Base-by-base conservation (phyloP, 352 stramenopile species). In the Phytopythium kandeliae region DNA sequence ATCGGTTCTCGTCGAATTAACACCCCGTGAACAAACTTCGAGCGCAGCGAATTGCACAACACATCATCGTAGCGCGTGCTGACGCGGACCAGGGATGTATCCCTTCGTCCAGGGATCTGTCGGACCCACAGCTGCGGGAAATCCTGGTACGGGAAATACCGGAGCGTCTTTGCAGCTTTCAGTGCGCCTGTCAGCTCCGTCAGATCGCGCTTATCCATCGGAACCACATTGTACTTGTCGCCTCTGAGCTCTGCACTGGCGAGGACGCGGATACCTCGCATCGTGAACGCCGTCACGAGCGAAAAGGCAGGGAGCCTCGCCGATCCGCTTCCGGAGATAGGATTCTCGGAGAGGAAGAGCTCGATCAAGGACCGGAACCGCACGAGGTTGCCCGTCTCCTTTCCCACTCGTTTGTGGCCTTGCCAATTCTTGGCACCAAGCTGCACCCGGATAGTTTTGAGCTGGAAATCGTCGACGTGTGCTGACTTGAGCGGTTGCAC, bases 371-470 rank as follows among this genome's bases (percentile, higher is more conserved):
- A 65, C 2, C 75, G 80, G 25, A 91, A 88, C 2, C 63, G 65
- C 15, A 75, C 69, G 11, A 89, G 55, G 3, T 70, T 44, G 0
- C 63, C 46, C 1, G 78, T 63, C 40, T 89, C 69, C 55, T 85
- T 81, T 3, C 57, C 61, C 25, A 91, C 48, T 8, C 80, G 65
- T 38, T 88, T 89, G 45, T 82, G 74, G 7, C 80, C 80, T 33
- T 74, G 73, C 77, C 77, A 91, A 24, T 56, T 81, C 51, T 86
- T 87, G 0, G 67, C 74, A 1, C 71, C 71, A 40, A 85, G 78
- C 54, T 88, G 60, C n/a, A 91, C 48, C n/a, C 67, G 71, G 13
- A 91, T 53, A 2, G 69, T 77, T 9, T 76, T 69, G 11, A 89
- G 53, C 30, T 70, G 68, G 41, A 89, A 58, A 35, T 80, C 69